A percentile compares a stretch with the other conserved stretches of the same genome.
These are phyloP conservation scores for Clarireedia sp. DNA, from an alignment of 2,329 filamentous ascomycete genomes.

Conservation along the genomic window DNA sequence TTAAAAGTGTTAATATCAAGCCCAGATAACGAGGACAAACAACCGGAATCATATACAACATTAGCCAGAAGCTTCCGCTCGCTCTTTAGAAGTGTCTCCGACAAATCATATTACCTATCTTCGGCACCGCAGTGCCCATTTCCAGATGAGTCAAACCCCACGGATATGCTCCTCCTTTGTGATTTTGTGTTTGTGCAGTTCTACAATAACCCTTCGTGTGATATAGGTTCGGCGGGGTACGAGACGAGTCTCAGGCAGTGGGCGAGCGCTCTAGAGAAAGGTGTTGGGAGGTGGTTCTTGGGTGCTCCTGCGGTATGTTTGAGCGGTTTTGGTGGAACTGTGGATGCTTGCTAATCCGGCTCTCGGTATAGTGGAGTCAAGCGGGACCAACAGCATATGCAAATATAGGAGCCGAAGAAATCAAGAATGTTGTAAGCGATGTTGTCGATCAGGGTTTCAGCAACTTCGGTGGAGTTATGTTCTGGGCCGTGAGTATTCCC, in stretches of 20 bases:
- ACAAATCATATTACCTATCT: constrained; percentile 31
- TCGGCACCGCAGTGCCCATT: constrained; percentile 34
- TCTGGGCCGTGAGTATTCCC: constrained; percentile 27
- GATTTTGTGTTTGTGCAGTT: constrained; percentile 37
- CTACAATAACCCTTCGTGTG: constrained; percentile 34
- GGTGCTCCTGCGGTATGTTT: constrained; percentile 26
- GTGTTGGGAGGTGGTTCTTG: constrained; percentile 26
- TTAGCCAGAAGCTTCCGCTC: constrained; percentile 30
- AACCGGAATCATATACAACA: constrained; percentile 22
- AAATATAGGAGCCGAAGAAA: constrained; percentile 18
- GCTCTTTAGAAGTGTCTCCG: constrained; percentile 11
- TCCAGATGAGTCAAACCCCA: constrained; percentile 31
- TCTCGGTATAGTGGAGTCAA: constrained; percentile 13
- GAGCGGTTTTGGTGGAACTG: not conserved
- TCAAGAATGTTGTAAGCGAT: constrained; percentile 27
- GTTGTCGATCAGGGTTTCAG: constrained; percentile 22
- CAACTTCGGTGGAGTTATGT: constrained; percentile 35
- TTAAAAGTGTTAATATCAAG: not conserved
- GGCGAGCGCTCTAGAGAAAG: constrained; percentile 24
- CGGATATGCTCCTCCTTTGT: constrained; percentile 27
- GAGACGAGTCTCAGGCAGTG: constrained; percentile 27
- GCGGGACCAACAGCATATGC: constrained; percentile 30
- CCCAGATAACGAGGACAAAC: constrained; percentile 30
- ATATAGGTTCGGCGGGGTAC: constrained; percentile 26
- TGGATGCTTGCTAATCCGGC: not conserved